phyloP scores from a whole-genome alignment of 78 protist species.

The Tieghemostelium lacteum region DNA sequence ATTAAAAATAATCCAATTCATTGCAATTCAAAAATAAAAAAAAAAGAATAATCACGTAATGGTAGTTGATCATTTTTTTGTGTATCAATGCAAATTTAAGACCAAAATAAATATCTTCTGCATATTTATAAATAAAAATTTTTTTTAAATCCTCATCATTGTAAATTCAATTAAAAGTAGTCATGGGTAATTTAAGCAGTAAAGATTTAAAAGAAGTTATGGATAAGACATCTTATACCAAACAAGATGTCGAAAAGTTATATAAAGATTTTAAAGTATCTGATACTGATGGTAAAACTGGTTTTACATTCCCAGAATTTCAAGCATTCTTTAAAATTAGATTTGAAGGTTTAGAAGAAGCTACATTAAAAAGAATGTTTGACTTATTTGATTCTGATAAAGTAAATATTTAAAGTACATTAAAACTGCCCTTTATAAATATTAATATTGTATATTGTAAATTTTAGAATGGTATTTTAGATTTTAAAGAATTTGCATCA shows the following conservation, averaged over 20 bases:
- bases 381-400: constrained; percentile 55
- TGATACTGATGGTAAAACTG: not conserved
- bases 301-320: constrained; percentile 42
- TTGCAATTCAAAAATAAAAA: no score
- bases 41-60: not conserved
- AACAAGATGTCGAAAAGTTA: constrained; percentile 2
- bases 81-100: no score
- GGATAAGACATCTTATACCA: constrained; percentile 11
- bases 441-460: not conserved
- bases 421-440: not conserved
- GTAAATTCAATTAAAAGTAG: no score
- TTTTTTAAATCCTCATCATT: no score
- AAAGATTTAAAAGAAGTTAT: no score
- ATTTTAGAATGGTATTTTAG: constrained; percentile 20
- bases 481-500: constrained; percentile 27
- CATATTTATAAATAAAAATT: no score
- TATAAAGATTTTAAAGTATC: constrained; percentile 14
- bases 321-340: not conserved
- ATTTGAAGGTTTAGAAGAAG: constrained; percentile 16
- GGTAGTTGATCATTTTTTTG: no score
- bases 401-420: not conserved
- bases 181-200: no score
- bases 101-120: no score
- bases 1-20: no score
- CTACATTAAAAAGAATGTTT: not conserved